phyloP scores from a whole-genome alignment of 2,329 filamentous ascomycete genomes.

The Periconia sp. region DNA sequence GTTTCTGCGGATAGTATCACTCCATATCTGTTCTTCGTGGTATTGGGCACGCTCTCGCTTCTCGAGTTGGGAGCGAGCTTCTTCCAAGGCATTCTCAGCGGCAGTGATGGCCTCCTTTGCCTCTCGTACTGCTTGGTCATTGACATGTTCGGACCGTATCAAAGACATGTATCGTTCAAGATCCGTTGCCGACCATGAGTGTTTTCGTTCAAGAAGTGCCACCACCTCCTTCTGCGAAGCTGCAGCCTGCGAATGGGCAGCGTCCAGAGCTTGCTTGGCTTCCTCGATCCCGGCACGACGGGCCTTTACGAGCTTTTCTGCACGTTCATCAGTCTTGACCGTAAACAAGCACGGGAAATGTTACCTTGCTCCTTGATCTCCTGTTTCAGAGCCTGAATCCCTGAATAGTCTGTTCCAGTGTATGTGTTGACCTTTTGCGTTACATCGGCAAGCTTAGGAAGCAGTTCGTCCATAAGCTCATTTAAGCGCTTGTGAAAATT shows the following conservation, averaged over 20 bases:
- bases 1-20: conserved; percentile 92
- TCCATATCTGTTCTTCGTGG: conserved; percentile 99
- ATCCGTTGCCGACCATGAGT: conserved; percentile 83
- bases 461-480: conserved; percentile 82
- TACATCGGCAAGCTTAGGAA: conserved; percentile 80
- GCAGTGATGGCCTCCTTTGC: conserved; percentile 72
- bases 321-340: conserved; percentile 8
- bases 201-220: conserved; percentile 87
- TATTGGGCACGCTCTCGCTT: conserved; percentile 86
- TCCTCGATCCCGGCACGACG: conserved; percentile 66
- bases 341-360: not conserved
- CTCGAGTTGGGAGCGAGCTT: conserved; percentile 73
- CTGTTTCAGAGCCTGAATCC: conserved; percentile 81
- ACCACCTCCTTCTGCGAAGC: conserved; percentile 94
- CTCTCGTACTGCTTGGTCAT: conserved; percentile 78
- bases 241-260: conserved; percentile 81
- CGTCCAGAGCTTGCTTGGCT: conserved; percentile 75
- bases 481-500: conserved; percentile 64
- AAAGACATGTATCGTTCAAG: conserved; percentile 92
- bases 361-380: conserved; percentile 70
- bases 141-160: conserved; percentile 88
- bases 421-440: conserved; percentile 90
- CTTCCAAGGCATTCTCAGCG: conserved; percentile 79
- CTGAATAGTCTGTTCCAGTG: conserved; percentile 81
- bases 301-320: conserved; percentile 60